phyloP scores from a whole-genome alignment of 441 rosid genomes.

The Eutrema salsugineum region DNA sequence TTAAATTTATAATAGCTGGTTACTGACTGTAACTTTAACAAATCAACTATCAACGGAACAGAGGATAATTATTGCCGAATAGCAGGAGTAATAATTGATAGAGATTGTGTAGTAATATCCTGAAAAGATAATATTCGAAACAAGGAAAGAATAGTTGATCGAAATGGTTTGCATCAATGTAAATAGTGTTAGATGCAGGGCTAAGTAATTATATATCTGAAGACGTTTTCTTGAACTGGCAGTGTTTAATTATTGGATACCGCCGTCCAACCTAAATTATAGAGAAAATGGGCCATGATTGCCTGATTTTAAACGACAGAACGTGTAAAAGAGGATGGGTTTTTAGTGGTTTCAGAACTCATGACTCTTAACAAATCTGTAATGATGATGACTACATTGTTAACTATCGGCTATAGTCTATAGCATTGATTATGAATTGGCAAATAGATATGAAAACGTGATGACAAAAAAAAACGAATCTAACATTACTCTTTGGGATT shows the following conservation, averaged over 20 bases:
- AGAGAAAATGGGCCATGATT: background rate
- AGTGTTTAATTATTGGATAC: no score
- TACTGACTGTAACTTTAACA: background rate
- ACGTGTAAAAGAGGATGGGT: background rate
- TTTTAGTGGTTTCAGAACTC: constrained; percentile 24
- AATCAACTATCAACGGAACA: background rate
- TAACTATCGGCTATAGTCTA: no score
- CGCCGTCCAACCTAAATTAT: no score
- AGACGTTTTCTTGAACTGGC: no score
- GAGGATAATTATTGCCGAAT: background rate
- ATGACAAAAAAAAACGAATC: no score
- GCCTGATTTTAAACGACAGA: background rate
- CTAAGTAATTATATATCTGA: no score
- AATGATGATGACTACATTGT: constrained; percentile 9
- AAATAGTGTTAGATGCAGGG: no score
- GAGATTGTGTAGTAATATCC: background rate
- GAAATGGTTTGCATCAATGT: no score
- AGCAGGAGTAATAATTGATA: background rate
- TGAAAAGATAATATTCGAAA: background rate
- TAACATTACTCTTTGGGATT: no score
- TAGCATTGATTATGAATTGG: background rate
- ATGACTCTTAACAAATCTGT: constrained; percentile 19
- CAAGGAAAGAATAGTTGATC: no score
- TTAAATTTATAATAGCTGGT: no score
- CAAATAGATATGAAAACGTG: no score